Conservation (phyloP, 495 filamentous ascomycete species). For the Patellaria atrata region DNA sequence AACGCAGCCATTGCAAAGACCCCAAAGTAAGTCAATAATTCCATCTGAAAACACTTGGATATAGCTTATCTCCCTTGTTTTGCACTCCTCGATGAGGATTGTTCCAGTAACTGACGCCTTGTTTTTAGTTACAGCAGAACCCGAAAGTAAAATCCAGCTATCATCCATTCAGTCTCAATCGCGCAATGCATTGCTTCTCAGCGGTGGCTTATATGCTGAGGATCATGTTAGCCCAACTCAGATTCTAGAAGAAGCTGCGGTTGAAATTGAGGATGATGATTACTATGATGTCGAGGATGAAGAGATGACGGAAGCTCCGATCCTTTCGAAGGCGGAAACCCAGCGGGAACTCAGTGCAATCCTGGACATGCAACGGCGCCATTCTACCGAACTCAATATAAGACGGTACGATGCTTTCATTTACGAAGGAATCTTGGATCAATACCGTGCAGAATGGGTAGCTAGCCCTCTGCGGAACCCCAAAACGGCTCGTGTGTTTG, state of each 20-base stretch:
- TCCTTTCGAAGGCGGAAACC: conserved; percentile 25
- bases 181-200: conserved; percentile 7
- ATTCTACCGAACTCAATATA: conserved; percentile 34
- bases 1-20: no score
- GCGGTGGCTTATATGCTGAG: no score
- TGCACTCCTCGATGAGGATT: no score
- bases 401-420: conserved; percentile 52
- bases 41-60: no score
- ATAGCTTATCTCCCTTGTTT: no score
- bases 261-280: conserved; percentile 42
- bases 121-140: no score
- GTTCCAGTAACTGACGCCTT: no score
- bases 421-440: conserved; percentile 59
- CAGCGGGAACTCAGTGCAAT: conserved; percentile 31
- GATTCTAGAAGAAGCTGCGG: conserved; percentile 24
- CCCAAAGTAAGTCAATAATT: no score
- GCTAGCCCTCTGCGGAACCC: conserved; percentile 74
- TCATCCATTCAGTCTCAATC: conserved; percentile 3
- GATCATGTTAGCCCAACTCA: conserved; percentile 23
- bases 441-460: conserved; percentile 57
- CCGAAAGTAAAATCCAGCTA: no score
- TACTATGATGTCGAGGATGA: conserved; percentile 55
- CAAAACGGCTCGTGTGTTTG: conserved; percentile 73
- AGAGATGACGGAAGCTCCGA: conserved; percentile 41
- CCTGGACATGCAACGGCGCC: conserved; percentile 32